Base-by-base conservation (phyloP, 2,329 filamentous ascomycete species). In the Setomelanomma holmii region DNA sequence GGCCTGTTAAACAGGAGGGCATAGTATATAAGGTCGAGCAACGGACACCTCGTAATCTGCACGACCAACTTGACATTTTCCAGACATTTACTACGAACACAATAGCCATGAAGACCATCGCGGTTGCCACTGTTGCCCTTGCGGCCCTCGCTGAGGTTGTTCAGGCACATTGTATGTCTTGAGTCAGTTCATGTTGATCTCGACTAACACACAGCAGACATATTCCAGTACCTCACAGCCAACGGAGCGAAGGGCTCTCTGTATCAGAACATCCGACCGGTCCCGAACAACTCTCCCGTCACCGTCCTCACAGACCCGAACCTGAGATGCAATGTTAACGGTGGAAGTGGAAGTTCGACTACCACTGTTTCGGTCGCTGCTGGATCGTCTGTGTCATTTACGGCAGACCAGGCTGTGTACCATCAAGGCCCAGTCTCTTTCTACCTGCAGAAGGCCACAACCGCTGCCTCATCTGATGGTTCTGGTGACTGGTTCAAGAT, bases 401-500 rank as follows among this genome's bases (percentile, higher is more conserved):
- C 68, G 3, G 67, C 72, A 5, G 73, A 76, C 40, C 57, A 60
- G 16, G 69, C 69, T 7, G 72, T 76, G 6, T 76, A 76, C 56
- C 74, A 76, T 52, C 73, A 75, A 41, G 73, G 73, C 10, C 72
- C 72, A 12, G 64, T 73, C 12, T 45, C 68, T 1, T 75, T 75
- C 60, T 76, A 75, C 52, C 65, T 75, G 68, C 69, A 61, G 49
- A 75, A 75, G 58, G 74, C 73, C 17, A 41, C 45, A 23, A 66
- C 68, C 40, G 73, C 73, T 4, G 55, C 60, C 14, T 47, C 63
- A 16, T 63, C 72, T 7, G 73, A 75, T 45, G 74, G 74, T 14
- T 75, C 72, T 17, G 56, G 65, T 20, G 71, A 74, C 46, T 75
- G 74, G 74, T 71, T 72, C 57, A 71, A 69, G 64, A 74, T 75